A percentile compares a stretch with the other conserved stretches of the same genome.
Conservation (phyloP, 2,329 filamentous ascomycete species). For the Ophiosphaerella narmari region DNA sequence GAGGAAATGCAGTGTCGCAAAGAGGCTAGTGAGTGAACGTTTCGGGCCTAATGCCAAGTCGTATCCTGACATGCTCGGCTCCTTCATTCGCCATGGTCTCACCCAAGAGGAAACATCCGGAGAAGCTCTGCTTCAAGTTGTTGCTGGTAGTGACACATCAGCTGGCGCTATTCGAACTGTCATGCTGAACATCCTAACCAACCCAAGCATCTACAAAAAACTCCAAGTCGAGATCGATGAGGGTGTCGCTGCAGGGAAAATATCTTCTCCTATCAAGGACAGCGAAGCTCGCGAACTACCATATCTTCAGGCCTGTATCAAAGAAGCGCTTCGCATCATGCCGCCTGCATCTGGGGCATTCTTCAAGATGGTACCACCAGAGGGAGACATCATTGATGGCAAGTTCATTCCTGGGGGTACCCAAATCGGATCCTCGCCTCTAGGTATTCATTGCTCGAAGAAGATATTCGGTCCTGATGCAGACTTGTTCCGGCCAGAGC, state of each 20-base stretch:
- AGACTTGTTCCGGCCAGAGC: conserved; percentile 23
- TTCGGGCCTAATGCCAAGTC: conserved; percentile 51
- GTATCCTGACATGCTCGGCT: conserved; percentile 57
- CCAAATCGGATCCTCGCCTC: conserved; percentile 11
- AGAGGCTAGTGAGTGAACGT: conserved; percentile 52
- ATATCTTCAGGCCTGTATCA: conserved; percentile 36
- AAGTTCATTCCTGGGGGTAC: conserved; percentile 31
- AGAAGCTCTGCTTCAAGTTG: conserved; percentile 52
- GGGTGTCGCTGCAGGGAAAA: conserved; percentile 41
- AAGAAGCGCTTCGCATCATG: conserved; percentile 36
- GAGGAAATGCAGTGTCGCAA: conserved; percentile 43
- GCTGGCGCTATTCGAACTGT: conserved; percentile 58
- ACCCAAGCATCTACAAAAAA: conserved; percentile 48
- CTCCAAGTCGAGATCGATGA: conserved; percentile 53
- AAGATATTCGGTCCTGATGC: conserved; percentile 23
- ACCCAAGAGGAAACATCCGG: conserved; percentile 48
- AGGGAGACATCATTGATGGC: conserved; percentile 23
- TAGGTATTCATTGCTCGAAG: conserved; percentile 16
- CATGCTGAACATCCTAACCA: conserved; percentile 57
- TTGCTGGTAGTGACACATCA: conserved; percentile 63
- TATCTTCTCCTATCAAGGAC: conserved; percentile 46
- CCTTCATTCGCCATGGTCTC: conserved; percentile 54
- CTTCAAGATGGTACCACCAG: conserved; percentile 44
- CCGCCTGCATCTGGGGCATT: conserved; percentile 19
- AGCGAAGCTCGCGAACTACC: conserved; percentile 24